A percentile compares a stretch with the other conserved stretches of the same genome.
Conservation (phyloP, 176 grass and related monocot species). For the Zoysia pacifica region DNA sequence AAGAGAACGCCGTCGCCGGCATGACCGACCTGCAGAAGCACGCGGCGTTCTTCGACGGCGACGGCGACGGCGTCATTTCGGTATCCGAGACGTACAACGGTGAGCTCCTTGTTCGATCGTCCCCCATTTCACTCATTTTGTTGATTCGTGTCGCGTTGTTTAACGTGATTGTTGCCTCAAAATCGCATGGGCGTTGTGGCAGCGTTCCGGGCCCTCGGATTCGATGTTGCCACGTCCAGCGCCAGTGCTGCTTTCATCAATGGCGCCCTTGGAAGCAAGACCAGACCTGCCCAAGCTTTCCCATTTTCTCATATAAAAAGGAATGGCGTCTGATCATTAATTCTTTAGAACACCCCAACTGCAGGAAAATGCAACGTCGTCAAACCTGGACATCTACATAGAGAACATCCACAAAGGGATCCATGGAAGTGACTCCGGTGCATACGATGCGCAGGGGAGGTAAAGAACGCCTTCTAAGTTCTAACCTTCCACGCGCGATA, state of each 20-base stretch:
- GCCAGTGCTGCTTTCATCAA: constrained; percentile 56
- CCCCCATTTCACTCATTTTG: no score
- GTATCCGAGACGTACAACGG: constrained; percentile 69
- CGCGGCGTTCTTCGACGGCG: constrained; percentile 79
- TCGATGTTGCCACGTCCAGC: constrained; percentile 34
- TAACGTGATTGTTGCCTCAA: neutral
- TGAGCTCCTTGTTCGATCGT: neutral
- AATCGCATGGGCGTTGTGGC: neutral
- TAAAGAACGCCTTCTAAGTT: constrained; percentile 22
- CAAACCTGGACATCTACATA: constrained; percentile 62
- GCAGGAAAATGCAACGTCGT: constrained; percentile 56
- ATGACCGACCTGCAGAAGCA: constrained; percentile 75
- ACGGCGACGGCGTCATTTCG: constrained; percentile 78
- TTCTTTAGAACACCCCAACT: neutral
- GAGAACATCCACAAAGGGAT: constrained; percentile 77
- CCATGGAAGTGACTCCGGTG: constrained; percentile 74
- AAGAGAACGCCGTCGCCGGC: neutral
- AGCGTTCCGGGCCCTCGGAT: constrained; percentile 57
- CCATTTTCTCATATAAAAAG: neutral
- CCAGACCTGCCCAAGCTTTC: constrained; percentile 20
- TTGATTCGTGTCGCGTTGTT: neutral
- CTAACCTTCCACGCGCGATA: no score
- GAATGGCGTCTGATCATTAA: no score
- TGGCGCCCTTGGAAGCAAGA: constrained; percentile 40
- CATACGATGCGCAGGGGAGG: constrained; percentile 72